Base-by-base conservation (phyloP, 2,329 filamentous ascomycete genomes). In the Colletotrichum ledebouriae region DNA sequence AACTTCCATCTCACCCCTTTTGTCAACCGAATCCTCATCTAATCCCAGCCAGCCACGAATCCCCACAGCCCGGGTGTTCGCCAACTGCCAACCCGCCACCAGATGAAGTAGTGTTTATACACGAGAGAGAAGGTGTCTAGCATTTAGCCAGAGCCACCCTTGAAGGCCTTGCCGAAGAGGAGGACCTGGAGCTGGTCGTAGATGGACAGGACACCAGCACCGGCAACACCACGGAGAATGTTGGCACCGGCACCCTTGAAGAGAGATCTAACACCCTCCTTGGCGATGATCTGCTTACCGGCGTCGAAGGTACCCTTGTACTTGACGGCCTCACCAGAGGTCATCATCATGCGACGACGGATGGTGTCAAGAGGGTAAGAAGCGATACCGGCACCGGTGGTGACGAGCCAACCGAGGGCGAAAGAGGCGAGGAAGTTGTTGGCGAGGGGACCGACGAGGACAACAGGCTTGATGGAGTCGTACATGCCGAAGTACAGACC, bases 331-430 rank as follows among this genome's bases (percentile, higher is more conserved):
- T 97, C 87, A 86, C 89, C 89, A 74, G 87, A 91, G 79, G 96
- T 99, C 96, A 99, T 99, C 96, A 99, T 99, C 96, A 99, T 99
- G 88, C 96, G 96, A 91, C 96, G 94, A 90, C 96, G 96, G 89
- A 99, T 94, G 82, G 96, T 99, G 87, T 99, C 96, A 82, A 99
- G 94, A 88, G 96, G 96, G 90, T 99, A 99, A 81, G 96, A 98
- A 87, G 96, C 96, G 85, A 99, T 97, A 97, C 96, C 96, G 85
- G 96, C 96, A 97, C 92, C 96, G 84, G 96, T 99, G 88, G 96
- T 99, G 90, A 99, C 96, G 85, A 89, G 87, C 96, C 96, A 99
- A 83, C 96, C 96, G 85, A 99, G 96, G 82, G 89, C 81, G 94
- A 99, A 99, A 76, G 96, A 99, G 84, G 96, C 96, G 80, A 99